phyloP scores from a whole-genome alignment of 805 yeast genomes.

The Ogataea minuta region DNA sequence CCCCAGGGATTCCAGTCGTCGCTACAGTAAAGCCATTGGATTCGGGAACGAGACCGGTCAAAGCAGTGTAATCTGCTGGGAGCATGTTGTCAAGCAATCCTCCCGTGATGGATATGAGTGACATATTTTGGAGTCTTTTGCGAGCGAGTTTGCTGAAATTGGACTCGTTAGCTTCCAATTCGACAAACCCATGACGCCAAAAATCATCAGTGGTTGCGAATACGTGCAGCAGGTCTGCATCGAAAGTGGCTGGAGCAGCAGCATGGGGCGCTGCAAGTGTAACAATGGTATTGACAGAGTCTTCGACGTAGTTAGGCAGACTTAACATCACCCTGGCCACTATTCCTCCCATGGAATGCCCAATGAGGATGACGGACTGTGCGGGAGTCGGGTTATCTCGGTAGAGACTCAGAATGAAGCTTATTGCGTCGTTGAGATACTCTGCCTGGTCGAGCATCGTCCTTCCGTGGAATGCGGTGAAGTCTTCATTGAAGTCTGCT shows the following conservation, averaged over 20 bases:
- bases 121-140: slow-evolving; percentile 51
- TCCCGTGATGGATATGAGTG: slow-evolving; percentile 85
- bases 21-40: slow-evolving; percentile 78
- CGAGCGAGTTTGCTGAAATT: slow-evolving; percentile 36
- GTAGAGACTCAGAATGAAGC: slow-evolving; percentile 71
- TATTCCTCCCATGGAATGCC: slow-evolving; percentile 98
- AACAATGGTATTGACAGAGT: slow-evolving; percentile 77
- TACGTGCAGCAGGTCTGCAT: slow-evolving; percentile 75
- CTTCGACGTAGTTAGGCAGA: slow-evolving; percentile 66
- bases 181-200: slow-evolving; percentile 66
- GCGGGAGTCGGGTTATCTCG: slow-evolving; percentile 28
- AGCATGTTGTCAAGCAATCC: slow-evolving; percentile 75
- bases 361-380: slow-evolving; percentile 71
- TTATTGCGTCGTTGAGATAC: slow-evolving; percentile 83
- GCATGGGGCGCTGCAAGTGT: slow-evolving; percentile 92
- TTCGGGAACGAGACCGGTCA: slow-evolving; percentile 68
- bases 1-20: slow-evolving; percentile 82
- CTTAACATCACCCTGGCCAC: slow-evolving; percentile 85
- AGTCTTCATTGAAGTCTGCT: slow-evolving; percentile 93
- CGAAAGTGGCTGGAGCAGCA: slow-evolving; percentile 90
- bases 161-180: slow-evolving; percentile 13
- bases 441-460: slow-evolving; percentile 93
- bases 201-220: slow-evolving; percentile 73
- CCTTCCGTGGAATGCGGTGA: slow-evolving; percentile 94
- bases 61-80: slow-evolving; percentile 86